Percentiles rank a stretch among this genome's conserved stretches.
Evolutionary conservation across 257 asterid genomes (phyloP).

Genomic region (Solanum gandarillasii): DNA sequence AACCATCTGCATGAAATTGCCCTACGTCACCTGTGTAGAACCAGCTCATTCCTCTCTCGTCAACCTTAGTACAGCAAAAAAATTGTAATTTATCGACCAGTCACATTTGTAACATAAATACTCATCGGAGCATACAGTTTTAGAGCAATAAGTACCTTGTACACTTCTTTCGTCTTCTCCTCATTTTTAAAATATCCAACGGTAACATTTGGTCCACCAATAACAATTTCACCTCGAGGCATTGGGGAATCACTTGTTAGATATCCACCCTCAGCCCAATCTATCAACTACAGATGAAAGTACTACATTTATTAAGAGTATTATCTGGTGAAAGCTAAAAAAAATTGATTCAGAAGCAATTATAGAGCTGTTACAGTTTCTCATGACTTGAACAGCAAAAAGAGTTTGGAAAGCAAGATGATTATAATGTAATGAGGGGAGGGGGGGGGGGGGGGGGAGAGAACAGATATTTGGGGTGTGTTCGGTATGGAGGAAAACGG

Average conservation of each 20-base stretch:
- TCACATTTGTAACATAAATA: background rate
- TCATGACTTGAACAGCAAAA: background rate
- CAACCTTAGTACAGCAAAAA: slow-evolving; percentile 37
- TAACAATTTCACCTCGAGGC: slow-evolving; percentile 88
- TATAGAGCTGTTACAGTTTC: background rate
- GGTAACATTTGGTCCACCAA: slow-evolving; percentile 95
- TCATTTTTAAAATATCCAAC: slow-evolving; percentile 86
- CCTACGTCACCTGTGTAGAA: slow-evolving; percentile 92
- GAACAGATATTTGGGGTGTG: background rate
- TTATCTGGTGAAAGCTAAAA: background rate
- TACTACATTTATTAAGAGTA: background rate
- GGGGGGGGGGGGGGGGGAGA: background rate
- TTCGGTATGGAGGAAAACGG: background rate
- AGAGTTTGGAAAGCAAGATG: background rate
- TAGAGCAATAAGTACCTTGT: slow-evolving; percentile 46
- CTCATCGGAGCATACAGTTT: background rate
- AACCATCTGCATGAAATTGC: slow-evolving; percentile 78
- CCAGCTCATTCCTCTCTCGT: slow-evolving; percentile 84
- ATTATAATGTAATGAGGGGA: background rate
- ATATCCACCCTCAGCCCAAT: slow-evolving; percentile 97
- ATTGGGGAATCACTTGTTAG: slow-evolving; percentile 62
- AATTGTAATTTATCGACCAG: background rate
- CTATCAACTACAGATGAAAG: slow-evolving; percentile 53
- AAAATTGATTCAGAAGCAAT: background rate
- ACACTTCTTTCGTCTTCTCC: slow-evolving; percentile 79